These are phyloP conservation scores for Xanthoceras sorbifolium DNA, from an alignment of 345 rosid genomes.

Conservation along the genomic window DNA sequence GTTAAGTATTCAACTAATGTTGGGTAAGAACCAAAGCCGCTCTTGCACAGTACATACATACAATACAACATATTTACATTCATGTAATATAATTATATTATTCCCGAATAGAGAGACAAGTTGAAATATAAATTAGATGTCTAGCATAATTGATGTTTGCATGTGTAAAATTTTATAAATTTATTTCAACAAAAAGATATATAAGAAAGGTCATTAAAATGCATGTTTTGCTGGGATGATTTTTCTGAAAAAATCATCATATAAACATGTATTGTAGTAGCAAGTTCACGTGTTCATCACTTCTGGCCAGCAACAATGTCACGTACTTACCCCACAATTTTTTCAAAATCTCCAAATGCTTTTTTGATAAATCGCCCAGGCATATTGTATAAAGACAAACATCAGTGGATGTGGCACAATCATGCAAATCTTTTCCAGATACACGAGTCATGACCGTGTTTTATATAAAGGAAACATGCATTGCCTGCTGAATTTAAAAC, in stretches of 20 bases:
- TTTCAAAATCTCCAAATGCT: background rate
- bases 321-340: background rate
- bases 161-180: too few relatives aligned
- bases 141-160: too few relatives aligned
- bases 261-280: background rate
- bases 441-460: background rate
- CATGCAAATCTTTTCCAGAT: background rate
- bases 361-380: too few relatives aligned
- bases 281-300: background rate
- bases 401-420: background rate
- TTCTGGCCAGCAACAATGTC: background rate
- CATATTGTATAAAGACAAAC: background rate
- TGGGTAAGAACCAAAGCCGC: too few relatives aligned
- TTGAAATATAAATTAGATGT: too few relatives aligned
- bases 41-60: too few relatives aligned
- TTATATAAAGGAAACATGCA: background rate
- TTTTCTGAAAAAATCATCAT: too few relatives aligned
- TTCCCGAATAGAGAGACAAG: too few relatives aligned
- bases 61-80: too few relatives aligned
- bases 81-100: too few relatives aligned
- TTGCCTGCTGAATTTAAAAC: slow-evolving; percentile 4
- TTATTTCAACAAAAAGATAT: background rate
- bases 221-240: background rate
- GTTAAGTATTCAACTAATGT: too few relatives aligned
- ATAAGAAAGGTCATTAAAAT: too few relatives aligned